These are phyloP conservation scores for Millerozyma miso DNA, from an alignment of 805 yeast species.

Conservation along the genomic window DNA sequence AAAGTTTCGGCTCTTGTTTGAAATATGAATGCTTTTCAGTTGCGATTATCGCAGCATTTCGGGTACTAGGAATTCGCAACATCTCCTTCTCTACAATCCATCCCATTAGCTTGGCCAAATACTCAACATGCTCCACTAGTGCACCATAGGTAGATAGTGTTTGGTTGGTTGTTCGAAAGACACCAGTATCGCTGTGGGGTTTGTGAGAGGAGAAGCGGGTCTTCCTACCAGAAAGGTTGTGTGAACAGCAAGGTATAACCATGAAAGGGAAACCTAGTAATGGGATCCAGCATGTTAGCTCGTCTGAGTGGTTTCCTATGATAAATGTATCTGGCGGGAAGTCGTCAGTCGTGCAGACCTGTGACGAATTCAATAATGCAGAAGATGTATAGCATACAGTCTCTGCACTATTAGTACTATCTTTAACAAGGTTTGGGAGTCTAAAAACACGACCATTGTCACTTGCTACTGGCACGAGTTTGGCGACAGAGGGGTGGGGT, in stretches of 20 bases:
- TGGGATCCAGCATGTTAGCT: conserved; percentile 94
- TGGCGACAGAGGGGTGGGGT: conserved; percentile 61
- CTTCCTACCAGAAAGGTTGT: conserved; percentile 73
- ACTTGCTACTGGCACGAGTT: conserved; percentile 47
- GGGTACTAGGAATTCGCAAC: conserved; percentile 88
- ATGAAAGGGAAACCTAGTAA: conserved; percentile 79
- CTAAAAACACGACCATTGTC: conserved; percentile 63
- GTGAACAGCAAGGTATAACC: conserved; percentile 95
- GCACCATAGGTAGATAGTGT: conserved; percentile 72
- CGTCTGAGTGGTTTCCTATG: conserved; percentile 95
- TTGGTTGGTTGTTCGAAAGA: conserved; percentile 2
- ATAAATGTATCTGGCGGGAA: conserved; percentile 71
- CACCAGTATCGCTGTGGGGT: conserved; percentile 7
- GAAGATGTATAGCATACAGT: conserved; percentile 53
- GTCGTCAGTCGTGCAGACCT: conserved; percentile 55
- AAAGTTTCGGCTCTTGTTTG: conserved; percentile 25
- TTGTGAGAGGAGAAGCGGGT: conserved; percentile 50
- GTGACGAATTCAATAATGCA: conserved; percentile 45
- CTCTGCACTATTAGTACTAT: conserved; percentile 24
- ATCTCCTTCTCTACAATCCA: conserved; percentile 85
- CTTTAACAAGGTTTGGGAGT: conserved; percentile 36
- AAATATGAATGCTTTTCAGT: conserved; percentile 29
- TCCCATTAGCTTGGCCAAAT: conserved; percentile 62
- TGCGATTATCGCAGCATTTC: conserved; percentile 89
- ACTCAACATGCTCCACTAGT: conserved; percentile 79